These are phyloP conservation scores for Colletotrichum liaoningense DNA, from an alignment of 2,329 filamentous ascomycete species.

Conservation along the genomic window DNA sequence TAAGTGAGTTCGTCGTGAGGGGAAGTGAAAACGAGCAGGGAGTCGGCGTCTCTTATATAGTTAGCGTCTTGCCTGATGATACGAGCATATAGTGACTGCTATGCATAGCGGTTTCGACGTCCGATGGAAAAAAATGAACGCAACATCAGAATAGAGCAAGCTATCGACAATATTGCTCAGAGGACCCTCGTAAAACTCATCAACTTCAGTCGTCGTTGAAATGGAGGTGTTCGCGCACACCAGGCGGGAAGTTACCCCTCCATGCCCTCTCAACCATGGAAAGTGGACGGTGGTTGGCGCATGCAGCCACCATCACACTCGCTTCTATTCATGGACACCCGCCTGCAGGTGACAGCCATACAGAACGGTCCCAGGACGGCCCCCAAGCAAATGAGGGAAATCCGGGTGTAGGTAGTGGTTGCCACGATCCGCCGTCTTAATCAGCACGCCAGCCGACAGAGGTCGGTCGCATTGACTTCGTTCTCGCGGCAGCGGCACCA, in stretches of 20 bases:
- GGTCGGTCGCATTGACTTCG: not conserved
- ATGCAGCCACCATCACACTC: constrained; percentile 36
- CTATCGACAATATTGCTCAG: too few relatives aligned
- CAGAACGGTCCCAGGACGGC: not conserved
- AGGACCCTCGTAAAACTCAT: not conserved
- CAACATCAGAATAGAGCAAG: too few relatives aligned
- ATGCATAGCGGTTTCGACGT: too few relatives aligned
- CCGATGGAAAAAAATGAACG: too few relatives aligned
- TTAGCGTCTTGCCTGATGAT: too few relatives aligned
- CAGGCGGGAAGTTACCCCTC: not conserved
- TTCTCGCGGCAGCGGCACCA: not conserved
- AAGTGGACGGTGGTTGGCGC: not conserved
- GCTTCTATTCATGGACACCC: constrained; percentile 22
- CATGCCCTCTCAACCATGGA: not conserved
- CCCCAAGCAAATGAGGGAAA: not conserved
- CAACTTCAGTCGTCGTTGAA: not conserved
- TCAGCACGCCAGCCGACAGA: not conserved
- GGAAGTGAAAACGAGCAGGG: too few relatives aligned
- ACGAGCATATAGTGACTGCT: too few relatives aligned
- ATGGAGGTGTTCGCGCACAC: not conserved
- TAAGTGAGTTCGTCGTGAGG: too few relatives aligned
- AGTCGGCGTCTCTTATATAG: too few relatives aligned
- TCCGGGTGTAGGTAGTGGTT: not conserved
- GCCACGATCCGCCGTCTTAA: not conserved
- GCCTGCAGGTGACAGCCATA: constrained; percentile 19